Evolutionary conservation across 805 yeast species (phyloP).

Genomic region (Candida corydali): DNA sequence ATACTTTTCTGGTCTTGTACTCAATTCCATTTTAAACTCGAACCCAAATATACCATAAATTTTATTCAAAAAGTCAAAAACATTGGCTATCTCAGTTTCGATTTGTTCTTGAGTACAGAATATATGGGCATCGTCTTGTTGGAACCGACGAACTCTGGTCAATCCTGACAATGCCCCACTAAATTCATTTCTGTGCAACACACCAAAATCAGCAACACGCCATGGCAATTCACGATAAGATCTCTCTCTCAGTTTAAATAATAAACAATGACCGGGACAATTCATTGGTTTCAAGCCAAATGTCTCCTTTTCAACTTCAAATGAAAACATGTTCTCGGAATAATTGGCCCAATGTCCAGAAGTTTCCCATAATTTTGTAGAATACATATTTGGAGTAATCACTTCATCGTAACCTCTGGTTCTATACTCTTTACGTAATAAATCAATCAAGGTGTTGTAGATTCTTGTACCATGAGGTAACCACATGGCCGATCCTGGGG

Average conservation of each 20-base stretch:
- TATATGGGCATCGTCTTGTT: slow-evolving; percentile 98
- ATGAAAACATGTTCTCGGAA: slow-evolving; percentile 94
- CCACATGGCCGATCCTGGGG: slow-evolving; percentile 99
- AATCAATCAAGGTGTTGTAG: slow-evolving; percentile 78
- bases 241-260: slow-evolving; percentile 89
- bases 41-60: slow-evolving; percentile 92
- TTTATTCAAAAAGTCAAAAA: slow-evolving; percentile 79
- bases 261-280: slow-evolving; percentile 89
- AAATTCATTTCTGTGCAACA: slow-evolving; percentile 93
- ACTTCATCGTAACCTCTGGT: slow-evolving; percentile 97
- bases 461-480: slow-evolving; percentile 98
- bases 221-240: slow-evolving; percentile 96
- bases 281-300: slow-evolving; percentile 95
- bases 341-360: slow-evolving; percentile 99
- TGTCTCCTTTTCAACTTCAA: slow-evolving; percentile 94
- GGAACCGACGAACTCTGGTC: slow-evolving; percentile 98
- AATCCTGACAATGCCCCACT: slow-evolving; percentile 88
- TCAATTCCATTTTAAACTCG: slow-evolving; percentile 93
- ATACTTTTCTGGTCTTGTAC: slow-evolving; percentile 95
- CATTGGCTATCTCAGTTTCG: slow-evolving; percentile 74
- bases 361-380: slow-evolving; percentile 95
- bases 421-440: slow-evolving; percentile 80
- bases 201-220: slow-evolving; percentile 99
- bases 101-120: slow-evolving; percentile 94
- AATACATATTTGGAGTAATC: slow-evolving; percentile 98